A percentile compares a stretch with the other conserved stretches of the same genome.
These are phyloP conservation scores for Phytophthora citricola DNA, from an alignment of 352 stramenopile species.

Conservation along the genomic window DNA sequence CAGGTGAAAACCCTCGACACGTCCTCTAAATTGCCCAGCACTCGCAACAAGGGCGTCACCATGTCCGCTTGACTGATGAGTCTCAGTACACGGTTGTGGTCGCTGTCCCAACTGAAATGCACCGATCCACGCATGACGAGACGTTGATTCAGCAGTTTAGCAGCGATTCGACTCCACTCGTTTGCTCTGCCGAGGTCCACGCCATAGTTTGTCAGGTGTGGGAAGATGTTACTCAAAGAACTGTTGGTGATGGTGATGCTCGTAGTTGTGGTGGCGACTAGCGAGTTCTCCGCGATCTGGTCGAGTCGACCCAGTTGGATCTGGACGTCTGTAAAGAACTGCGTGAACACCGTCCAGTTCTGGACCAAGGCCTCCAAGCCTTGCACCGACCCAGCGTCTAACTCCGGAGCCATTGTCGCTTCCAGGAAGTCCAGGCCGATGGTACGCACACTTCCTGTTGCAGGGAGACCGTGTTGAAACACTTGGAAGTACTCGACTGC, in stretches of 20 bases:
- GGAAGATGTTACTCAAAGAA: neutral
- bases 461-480: neutral
- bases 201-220: neutral
- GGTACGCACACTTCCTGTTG: neutral
- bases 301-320: constrained; percentile 3
- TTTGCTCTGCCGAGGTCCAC: neutral
- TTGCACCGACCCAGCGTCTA: constrained; percentile 3
- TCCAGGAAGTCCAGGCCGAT: neutral
- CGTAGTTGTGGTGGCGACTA: neutral
- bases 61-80: neutral
- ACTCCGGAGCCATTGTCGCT: neutral
- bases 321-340: neutral
- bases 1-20: neutral
- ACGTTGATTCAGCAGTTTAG: neutral
- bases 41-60: neutral
- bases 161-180: neutral
- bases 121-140: neutral
- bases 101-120: neutral
- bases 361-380: neutral
- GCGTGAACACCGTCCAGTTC: constrained; percentile 12
- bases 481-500: constrained; percentile 5
- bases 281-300: constrained; percentile 3
- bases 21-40: neutral
- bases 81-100: neutral
- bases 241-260: neutral